Base-by-base conservation (phyloP, 163 green algal species). In the Prototheca wickerhamii region DNA sequence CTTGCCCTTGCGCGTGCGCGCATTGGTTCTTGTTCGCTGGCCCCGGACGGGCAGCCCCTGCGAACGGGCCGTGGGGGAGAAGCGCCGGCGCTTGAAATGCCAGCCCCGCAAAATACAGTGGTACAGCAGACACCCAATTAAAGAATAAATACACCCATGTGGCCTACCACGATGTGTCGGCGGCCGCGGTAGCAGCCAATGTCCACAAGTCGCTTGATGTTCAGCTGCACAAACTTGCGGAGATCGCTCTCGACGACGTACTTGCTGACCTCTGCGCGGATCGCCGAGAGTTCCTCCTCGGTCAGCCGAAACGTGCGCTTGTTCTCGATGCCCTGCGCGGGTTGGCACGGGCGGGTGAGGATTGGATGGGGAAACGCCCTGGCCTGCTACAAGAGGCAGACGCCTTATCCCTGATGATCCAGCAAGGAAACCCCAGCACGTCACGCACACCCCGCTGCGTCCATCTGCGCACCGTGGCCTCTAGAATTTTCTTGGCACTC, bases 21-120 rank as follows among this genome's bases (percentile, higher is more conserved):
- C 87, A 60, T 99, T 99, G 60, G 82, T 98, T 86, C 97, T 97
- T 31, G 93, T 97, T 29, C 80, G 71, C 80, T 99, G 93, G 40
- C 93, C 92, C 18, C 87, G 82, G 28, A 86, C 74, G 5, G 93
- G 93, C 71, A 98, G 83, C 40, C 83, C 80, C 82, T 90, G 79
- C 67, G 76, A 17, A 15, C 18, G 3, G 40, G 6, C 4, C 17
- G 28, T 53, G 4, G 42, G 58, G 44, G 49, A 50, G 26, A 8
- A 21, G 29, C n/a, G 25, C 21, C 10, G 50, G 43, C 10, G 37
- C n/a, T 6, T 6, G 30, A 20, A 26, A 50, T 40, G 21, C 26
- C 59, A 29, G 10, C 60, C 60, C 28, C 7, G 4, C 43, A 57
- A 33, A 33, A 33, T 30, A 33, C 10, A 28, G n/a, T n/a, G n/a